Evolutionary conservation across 75 land plant genomes (phyloP).

Genomic region (Picea glauca): DNA sequence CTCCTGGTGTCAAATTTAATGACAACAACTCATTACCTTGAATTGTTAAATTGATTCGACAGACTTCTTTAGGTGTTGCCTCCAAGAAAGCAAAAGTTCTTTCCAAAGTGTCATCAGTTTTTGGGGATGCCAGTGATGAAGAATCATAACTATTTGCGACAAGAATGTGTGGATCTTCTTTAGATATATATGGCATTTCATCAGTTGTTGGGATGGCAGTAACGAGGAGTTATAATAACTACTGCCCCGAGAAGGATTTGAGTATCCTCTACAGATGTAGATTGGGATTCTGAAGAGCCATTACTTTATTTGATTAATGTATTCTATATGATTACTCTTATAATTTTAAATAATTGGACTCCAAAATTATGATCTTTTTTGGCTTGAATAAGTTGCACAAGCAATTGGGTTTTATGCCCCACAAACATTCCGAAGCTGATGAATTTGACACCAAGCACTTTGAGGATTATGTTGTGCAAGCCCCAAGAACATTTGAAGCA

Average conservation of each 20-base stretch:
- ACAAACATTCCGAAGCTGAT: too few species aligned
- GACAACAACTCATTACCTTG: not conserved
- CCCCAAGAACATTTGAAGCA: too few species aligned
- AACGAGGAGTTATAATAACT: too few species aligned
- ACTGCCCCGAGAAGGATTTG: too few species aligned
- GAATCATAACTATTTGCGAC: conserved; percentile 22
- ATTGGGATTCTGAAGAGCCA: not conserved
- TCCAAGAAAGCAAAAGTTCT: conserved; percentile 67
- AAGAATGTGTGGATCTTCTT: not conserved
- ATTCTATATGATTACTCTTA: not conserved
- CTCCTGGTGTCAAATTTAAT: not conserved
- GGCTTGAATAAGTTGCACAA: not conserved
- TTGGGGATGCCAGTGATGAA: conserved; percentile 72
- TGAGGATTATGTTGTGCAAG: too few species aligned
- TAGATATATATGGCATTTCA: too few species aligned
- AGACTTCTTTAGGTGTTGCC: conserved; percentile 8
- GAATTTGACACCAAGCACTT: too few species aligned
- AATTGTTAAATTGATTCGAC: not conserved
- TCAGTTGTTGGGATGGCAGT: too few species aligned
- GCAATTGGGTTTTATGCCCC: too few species aligned
- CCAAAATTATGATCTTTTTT: not conserved
- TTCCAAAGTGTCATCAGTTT: conserved; percentile 57
- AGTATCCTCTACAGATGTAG: not conserved
- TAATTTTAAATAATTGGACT: not conserved
- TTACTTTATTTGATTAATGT: not conserved